Evolutionary conservation across 106 monocot genomes (phyloP).

Genomic region (Dendrobium chrysotoxum): DNA sequence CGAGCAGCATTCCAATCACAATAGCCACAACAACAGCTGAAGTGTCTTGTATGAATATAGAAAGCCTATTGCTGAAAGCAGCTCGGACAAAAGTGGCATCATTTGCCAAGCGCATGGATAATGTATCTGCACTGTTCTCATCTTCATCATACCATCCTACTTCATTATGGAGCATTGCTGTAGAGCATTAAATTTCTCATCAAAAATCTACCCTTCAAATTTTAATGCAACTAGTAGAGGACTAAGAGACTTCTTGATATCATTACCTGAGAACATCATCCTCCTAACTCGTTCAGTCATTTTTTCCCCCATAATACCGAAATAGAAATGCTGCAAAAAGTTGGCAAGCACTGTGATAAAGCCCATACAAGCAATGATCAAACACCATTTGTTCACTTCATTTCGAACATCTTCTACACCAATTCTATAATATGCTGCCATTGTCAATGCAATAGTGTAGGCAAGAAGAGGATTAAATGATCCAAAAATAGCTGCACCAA

Average conservation of each 20-base stretch:
- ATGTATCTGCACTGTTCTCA: constrained; percentile 79
- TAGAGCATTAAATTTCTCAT: neutral
- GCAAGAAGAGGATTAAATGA: constrained; percentile 98
- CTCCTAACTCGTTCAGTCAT: constrained; percentile 96
- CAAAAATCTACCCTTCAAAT: neutral
- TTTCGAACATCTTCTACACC: constrained; percentile 39
- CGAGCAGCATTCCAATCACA: constrained; percentile 75
- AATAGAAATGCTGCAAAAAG: constrained; percentile 99
- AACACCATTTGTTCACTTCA: constrained; percentile 91
- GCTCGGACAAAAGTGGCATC: constrained; percentile 98
- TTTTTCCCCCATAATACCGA: constrained; percentile 99
- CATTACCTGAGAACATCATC: constrained; percentile 98
- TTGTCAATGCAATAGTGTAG: constrained; percentile 69
- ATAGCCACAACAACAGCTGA: constrained; percentile 71
- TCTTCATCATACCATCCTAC: constrained; percentile 98
- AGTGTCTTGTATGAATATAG: constrained; percentile 89
- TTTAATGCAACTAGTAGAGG: neutral
- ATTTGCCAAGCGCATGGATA: constrained; percentile 92
- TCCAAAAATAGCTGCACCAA: constrained; percentile 96
- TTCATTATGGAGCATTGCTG: constrained; percentile 95
- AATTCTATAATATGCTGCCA: constrained; percentile 78
- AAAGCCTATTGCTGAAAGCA: constrained; percentile 92
- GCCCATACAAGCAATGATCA: constrained; percentile 86
- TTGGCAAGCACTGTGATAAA: constrained; percentile 88
- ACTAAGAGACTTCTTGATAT: neutral